Evolutionary conservation across 1,284 basidiomycete genomes (phyloP), one percentile per base, ranked within the genome.

Genomic region (Sanguinoderma infundibulare): DNA sequence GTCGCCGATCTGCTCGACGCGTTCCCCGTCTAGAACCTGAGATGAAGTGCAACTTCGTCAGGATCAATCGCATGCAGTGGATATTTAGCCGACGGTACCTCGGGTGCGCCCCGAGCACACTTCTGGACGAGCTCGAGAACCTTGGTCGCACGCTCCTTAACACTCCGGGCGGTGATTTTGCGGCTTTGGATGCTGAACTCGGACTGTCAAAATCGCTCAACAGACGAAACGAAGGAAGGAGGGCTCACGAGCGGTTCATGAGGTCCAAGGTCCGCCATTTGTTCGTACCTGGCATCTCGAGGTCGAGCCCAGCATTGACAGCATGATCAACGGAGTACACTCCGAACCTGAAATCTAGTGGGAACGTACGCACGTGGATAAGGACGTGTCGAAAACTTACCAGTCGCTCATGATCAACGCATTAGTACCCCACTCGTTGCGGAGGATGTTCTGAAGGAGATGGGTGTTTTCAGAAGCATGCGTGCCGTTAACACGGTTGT

Each of bases 331-430:
- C 80, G 47, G 85, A 85, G 76, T 92, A 92, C 1, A 85, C 79
- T 0, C 92, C 91, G 59, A 86, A 87, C 86, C 85, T 85, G 59
- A 54, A 40, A 38, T 14, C 4, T 26, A 38, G 22, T 17, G 36
- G 20, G 15, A 10, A 5, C 7, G 7, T n/a, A 6, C 53, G 14
- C 7, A 49, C n/a, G 36, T 15, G 34, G 12, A 30, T 14, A 8
- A 36, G 22, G 22, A 10, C 6, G 32, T 20, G 6, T n/a, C 7
- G 12, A 35, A 15, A 40, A 66, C 74, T n/a, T 71, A 87, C 91
- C 91, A 94, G 71, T 94, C 92, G 64, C 87, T 91, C 89, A 94
- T 91, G 63, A 89, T 75, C 69, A 87, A 62, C 1, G 89, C 91
- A 30, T 90, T 78, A 66, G 85, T 92, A 6, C 83, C 82, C 91